Evolutionary conservation across 441 rosid species (phyloP), one percentile per base, ranked within the genome.

Genomic region (Raphanus hybrid): DNA sequence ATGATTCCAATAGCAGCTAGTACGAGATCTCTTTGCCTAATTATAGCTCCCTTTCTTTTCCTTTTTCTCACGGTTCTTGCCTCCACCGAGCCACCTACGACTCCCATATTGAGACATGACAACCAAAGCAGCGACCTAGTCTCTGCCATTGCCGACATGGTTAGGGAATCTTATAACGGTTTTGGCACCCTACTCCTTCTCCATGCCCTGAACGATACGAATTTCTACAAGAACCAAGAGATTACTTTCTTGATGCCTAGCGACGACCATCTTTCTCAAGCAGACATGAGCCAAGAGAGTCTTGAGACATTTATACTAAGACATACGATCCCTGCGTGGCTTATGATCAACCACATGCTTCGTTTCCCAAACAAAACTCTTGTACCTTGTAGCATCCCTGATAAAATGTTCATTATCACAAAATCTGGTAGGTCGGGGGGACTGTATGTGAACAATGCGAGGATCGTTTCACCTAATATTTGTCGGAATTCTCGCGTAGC

Each of bases 191-290:
- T 75, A 67, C 77, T 80, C 34, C 83, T 75, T 71, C 80, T 80
- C 34, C 83, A 69, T 27, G 26, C 75, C 27, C 80, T 80, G 45
- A 80, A 75, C 80, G 73, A 75, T 8, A 75, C 83, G 39, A 12
- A 67, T 20, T 35, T 75, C 54, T 71, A 71, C 76, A 80, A 11
- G 35, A 80, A 61, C 55, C 37, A 66, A 29, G 80, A 80, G 18
- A 34, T 75, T 5, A 80, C 83, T 50, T 80, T 80, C 83, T 80
- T 80, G 77, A 80, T 80, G 80, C 83, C 83, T 29, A 71, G 74
- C 67, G 77, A 80, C 61, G 20, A 39, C 5, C 77, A 80, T 75
- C 43, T 80, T 3, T 80, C 83, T 27, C 67, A 60, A 20, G 80
- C 80, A 3, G 80, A 80, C 26, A 66, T 80, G 48, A 69, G 43